A percentile compares a stretch with the other conserved stretches of the same genome.
These are phyloP conservation scores for Cryptococcus sp. DNA, from an alignment of 1,284 basidiomycete species.

Conservation along the genomic window DNA sequence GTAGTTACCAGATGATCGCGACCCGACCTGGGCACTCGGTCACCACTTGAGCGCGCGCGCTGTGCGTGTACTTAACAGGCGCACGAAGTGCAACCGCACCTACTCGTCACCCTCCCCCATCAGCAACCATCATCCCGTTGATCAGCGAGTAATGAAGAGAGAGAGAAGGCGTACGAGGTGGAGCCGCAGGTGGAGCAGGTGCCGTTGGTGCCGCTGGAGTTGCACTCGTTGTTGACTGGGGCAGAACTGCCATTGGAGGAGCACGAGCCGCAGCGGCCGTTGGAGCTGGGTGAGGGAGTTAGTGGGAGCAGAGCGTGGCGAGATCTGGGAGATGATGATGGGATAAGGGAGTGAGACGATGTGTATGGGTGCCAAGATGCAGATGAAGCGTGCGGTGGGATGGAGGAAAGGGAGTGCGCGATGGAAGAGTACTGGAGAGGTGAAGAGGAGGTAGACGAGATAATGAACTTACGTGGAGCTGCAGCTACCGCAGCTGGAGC, in stretches of 20 bases:
- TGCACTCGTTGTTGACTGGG: slow-evolving; percentile 19
- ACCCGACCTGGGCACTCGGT: neutral
- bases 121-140: neutral
- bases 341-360: neutral
- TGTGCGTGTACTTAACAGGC: slow-evolving; percentile 6
- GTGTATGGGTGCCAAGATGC: no score
- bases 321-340: no score
- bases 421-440: no score
- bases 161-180: slow-evolving; percentile 9
- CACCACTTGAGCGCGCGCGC: neutral
- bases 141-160: neutral
- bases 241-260: slow-evolving; percentile 5
- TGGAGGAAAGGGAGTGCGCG: neutral
- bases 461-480: no score
- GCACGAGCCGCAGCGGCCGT: slow-evolving; percentile 8
- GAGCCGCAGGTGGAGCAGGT: slow-evolving; percentile 14
- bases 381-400: no score
- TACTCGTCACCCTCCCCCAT: neutral
- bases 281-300: slow-evolving; percentile 1
- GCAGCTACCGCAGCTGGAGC: no score
- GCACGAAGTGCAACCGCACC: slow-evolving; percentile 12
- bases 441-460: no score
- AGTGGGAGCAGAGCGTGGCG: neutral
- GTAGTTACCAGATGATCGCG: slow-evolving; percentile 4
- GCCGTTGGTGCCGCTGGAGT: slow-evolving; percentile 11